Base-by-base conservation (phyloP, 1,139 yeast species). In the Pichia sp. region DNA sequence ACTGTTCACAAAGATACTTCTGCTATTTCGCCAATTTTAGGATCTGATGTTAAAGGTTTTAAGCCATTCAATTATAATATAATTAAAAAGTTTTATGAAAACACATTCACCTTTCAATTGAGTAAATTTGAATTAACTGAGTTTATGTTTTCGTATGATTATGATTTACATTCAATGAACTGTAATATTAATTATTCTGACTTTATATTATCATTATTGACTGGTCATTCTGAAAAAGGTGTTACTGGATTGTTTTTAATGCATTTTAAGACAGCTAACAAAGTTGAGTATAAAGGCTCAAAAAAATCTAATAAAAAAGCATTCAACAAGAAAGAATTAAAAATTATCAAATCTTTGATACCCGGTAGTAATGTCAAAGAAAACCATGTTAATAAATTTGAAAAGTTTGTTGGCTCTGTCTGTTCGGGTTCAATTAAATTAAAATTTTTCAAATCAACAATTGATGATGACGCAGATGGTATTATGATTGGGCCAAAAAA, bases 81-180 rank as follows among this genome's bases (percentile, higher is more conserved):
- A 6, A 25, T 19, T 16, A 19, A 36, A 3, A 11, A 3, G 19
- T 36, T 36, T 36, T 36, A 11, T 10, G 16, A 36, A n/a, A 19
- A 5, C 5, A 36, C 41, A 1, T 36, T 36, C 9, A 19, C 41
- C 10, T 36, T 36, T 19, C 6, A 16, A 18, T 36, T 36, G 25
- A 36, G 22, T 16, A 36, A 36, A 36, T 36, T 19, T 36, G 41
- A 36, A 19, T 11, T 36, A 3, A 36, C 25, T 19, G 41, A 36
- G 19, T 36, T 18, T 11, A 36, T 36, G 41, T 36, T 18, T 19
- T 36, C 25, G 10, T 36, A 19, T 36, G 41, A 36, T 10, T 36
- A 36, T 19, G 25, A 10, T 9, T 60, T 74, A 39, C 60, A 75
- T 33, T 53, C 74, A n/a, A 68, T 71, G 67, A 75, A 77, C n/a